Base-by-base conservation (phyloP, 2,329 filamentous ascomycete species). In the Penicillium freii region DNA sequence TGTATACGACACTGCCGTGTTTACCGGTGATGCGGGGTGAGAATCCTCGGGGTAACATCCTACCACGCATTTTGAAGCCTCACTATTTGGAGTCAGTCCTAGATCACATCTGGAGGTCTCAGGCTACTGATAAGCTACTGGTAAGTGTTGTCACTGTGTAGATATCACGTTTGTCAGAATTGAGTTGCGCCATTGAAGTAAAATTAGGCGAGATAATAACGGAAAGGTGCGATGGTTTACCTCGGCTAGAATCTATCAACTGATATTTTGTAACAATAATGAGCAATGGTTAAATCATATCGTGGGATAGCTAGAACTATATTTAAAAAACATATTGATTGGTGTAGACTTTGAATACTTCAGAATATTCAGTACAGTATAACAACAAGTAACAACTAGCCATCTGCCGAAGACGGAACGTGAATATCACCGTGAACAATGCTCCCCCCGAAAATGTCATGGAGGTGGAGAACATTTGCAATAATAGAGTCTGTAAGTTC, bases 21-120 rank as follows among this genome's bases (percentile, higher is more conserved):
- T 42, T 45, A 33, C 50, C 50, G 50, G 31, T 17, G 25, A 45
- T 36, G 50, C 39, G 50, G 50, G 49, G 47, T 40, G 47, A 40
- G 34, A 34, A 11, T 43, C 7, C 43, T 44, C 15, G 29, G 29
- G 27, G 49, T 34, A 45, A 31, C 19, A 25, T 8, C 21, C 15
- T 23, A 51, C n/a, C 36, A 48, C 23, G 3, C 8, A 47, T 23
- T 47, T 19, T 21, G 33, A 33, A 25, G 44, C 2, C 15, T 45
- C 5, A 34, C 8, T 10, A 23, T 23, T 45, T 33, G 29, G n/a
- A 34, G 29, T 23, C 15, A 5, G 23, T 33, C 4, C 9, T 1
- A 47, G 8, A 4, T 23, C 2, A 10, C 1, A 9, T 46, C 17
- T 5, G 29, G 1, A 29, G 4, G 2, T 4, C 5, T 17, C 0